These are phyloP conservation scores for Spinacia oleracea DNA, from an alignment of 179 eudicot species.

Conservation along the genomic window DNA sequence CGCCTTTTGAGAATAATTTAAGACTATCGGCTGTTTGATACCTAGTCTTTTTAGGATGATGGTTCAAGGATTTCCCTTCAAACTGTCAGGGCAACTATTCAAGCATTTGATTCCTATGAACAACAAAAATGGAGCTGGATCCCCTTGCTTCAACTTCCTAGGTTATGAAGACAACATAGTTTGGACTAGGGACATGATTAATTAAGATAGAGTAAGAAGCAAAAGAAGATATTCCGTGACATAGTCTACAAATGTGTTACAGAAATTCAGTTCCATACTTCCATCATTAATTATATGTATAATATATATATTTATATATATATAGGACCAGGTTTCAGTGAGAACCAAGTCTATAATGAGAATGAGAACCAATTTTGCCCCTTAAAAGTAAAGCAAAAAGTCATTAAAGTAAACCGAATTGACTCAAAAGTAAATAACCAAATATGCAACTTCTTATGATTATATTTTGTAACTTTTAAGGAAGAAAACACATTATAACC, in stretches of 20 bases:
- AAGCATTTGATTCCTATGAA: neutral
- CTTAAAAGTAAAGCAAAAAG: too few species aligned
- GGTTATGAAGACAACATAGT: neutral
- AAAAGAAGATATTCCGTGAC: neutral
- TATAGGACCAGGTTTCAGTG: too few species aligned
- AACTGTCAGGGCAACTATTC: neutral
- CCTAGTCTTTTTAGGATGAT: neutral
- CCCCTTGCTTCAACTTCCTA: neutral
- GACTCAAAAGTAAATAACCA: too few species aligned
- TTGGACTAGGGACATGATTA: neutral
- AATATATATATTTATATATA: too few species aligned
- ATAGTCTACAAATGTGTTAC: neutral
- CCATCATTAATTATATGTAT: neutral
- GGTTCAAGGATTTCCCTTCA: neutral
- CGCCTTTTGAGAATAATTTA: neutral
- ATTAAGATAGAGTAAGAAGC: neutral
- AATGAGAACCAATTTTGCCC: too few species aligned
- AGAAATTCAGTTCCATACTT: neutral
- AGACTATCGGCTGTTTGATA: too few species aligned
- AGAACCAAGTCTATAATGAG: too few species aligned
- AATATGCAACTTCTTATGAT: too few species aligned
- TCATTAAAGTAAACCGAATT: too few species aligned
- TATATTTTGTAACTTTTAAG: too few species aligned
- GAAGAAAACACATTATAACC: too few species aligned
- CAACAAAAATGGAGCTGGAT: neutral